These are phyloP conservation scores for Candida ulmi DNA, from an alignment of 805 yeast genomes.

Conservation along the genomic window DNA sequence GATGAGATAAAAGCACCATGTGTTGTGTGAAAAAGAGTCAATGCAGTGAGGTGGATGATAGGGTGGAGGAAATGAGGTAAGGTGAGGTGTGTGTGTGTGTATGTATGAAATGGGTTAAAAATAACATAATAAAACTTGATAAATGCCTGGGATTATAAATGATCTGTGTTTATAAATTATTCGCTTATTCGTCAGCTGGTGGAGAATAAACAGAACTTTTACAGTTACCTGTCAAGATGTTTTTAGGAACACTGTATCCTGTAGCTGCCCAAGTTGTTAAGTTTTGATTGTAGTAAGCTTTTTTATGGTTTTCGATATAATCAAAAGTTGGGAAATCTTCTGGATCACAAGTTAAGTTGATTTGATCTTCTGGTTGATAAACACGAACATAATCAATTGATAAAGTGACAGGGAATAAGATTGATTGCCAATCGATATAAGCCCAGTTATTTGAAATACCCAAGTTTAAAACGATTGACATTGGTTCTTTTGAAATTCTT, in stretches of 20 bases:
- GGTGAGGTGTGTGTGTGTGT: too few species aligned
- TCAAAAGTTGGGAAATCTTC: constrained; percentile 76
- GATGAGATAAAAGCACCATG: too few species aligned
- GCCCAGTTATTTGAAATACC: constrained; percentile 94
- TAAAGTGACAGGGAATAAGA: constrained; percentile 74
- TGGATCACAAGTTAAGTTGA: constrained; percentile 80
- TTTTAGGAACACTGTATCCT: constrained; percentile 68
- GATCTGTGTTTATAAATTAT: neutral
- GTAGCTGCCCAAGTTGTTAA: constrained; percentile 69
- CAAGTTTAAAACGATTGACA: constrained; percentile 81
- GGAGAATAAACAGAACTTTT: constrained; percentile 24
- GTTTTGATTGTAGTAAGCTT: constrained; percentile 67
- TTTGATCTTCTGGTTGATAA: constrained; percentile 73
- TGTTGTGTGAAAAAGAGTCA: too few species aligned
- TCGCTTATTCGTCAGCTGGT: too few species aligned
- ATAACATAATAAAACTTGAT: too few species aligned
- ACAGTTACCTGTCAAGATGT: constrained; percentile 50
- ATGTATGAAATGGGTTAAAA: too few species aligned
- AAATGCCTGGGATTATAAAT: neutral
- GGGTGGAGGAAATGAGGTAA: too few species aligned
- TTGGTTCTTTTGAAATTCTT: constrained; percentile 81
- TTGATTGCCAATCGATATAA: constrained; percentile 82
- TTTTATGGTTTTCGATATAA: constrained; percentile 66
- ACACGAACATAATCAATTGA: constrained; percentile 80
- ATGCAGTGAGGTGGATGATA: too few species aligned